Percentiles rank a stretch among this genome's conserved stretches.
These are phyloP conservation scores for Aspergillus mulundensis DNA, from an alignment of 495 filamentous ascomycete genomes.

Conservation along the genomic window DNA sequence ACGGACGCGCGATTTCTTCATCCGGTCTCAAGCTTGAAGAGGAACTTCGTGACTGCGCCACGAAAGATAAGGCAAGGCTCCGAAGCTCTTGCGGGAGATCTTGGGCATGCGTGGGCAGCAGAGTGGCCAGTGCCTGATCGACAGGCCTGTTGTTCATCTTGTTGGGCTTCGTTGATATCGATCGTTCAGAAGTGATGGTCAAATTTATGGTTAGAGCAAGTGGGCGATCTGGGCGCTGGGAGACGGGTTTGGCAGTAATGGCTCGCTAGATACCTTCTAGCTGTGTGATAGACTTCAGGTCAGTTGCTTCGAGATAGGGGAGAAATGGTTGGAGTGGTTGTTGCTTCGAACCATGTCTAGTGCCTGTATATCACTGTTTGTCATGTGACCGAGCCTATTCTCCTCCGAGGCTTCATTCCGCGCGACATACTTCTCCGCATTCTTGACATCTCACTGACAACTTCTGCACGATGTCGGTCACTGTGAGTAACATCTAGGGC, in stretches of 20 bases:
- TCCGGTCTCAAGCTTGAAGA: conserved; percentile 77
- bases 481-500: conserved; percentile 26
- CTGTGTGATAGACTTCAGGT: neutral
- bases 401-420: neutral
- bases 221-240: neutral
- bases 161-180: neutral
- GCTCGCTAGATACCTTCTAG: neutral
- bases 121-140: conserved; percentile 67
- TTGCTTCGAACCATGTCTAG: neutral
- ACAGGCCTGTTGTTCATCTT: conserved; percentile 58
- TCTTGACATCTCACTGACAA: neutral
- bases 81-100: conserved; percentile 70
- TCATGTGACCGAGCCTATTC: conserved; percentile 1
- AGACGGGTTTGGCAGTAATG: neutral
- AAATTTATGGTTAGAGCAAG: neutral
- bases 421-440: neutral
- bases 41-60: conserved; percentile 80
- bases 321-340: neutral
- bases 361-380: neutral
- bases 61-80: conserved; percentile 71
- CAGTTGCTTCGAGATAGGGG: too few relatives aligned
- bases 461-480: conserved; percentile 26
- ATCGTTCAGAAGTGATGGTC: neutral
- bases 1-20: conserved; percentile 82
- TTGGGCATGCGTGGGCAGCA: conserved; percentile 73